Evolutionary conservation across 1,139 yeast species (phyloP), one percentile per base, ranked within the genome.

Genomic region (Saccharomyces hybrid): DNA sequence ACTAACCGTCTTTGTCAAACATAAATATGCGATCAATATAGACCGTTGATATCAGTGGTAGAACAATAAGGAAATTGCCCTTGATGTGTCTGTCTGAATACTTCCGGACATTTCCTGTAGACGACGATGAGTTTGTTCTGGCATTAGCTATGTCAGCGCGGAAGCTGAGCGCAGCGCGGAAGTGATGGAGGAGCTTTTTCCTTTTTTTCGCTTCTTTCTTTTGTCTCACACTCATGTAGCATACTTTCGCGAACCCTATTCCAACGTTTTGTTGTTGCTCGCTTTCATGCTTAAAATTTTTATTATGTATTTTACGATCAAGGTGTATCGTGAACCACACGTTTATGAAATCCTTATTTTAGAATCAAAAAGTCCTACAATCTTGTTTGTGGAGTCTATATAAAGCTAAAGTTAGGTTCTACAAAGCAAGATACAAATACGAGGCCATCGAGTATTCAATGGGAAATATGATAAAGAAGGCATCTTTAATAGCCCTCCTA

Each of bases 31-130:
- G n/a, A 23, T 48, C 9, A 16, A 13, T 41, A 16, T 42, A 61
- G 64, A 42, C 47, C 3, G 49, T 55, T 13, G 48, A 59, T 8
- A 49, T 66, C 9, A 68, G 70, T 55, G 71, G 71, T 5, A 61
- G 71, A 53, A 60, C 60, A 0, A 54, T 66, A 8, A 55, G 66
- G 25, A 67, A 67, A 52, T 42, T 68, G 8, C 69, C 71, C 3
- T 52, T 67, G 34, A 48, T 57, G 5, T 64, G 68, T 42, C 55
- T 68, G 6, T 65, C 71, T 1, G 70, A 67, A 49, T 56, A 64
- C 54, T 60, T 62, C 34, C 54, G 55, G 5, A 53, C 54, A 2
- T 51, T 68, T 7, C 71, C 71, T 3, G 61, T 67, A 2, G 49
- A 58, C 3, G 14, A 66, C 7, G 55, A 59, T 34, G 57, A 51